Conservation (phyloP, 345 rosid genomes). For the Microthlaspi erraticum region DNA sequence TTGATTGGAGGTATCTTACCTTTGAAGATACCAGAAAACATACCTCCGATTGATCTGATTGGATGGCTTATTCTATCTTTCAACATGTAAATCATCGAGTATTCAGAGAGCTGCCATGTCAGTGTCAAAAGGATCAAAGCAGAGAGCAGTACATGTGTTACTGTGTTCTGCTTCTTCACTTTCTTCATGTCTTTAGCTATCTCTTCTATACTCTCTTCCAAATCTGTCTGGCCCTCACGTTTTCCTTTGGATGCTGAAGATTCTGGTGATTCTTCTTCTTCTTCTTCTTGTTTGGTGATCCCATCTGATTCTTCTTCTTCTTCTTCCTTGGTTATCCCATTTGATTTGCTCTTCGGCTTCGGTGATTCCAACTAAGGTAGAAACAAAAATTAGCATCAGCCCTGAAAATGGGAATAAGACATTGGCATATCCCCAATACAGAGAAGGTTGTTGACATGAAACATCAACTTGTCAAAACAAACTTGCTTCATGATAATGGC, state of each 20-base stretch:
- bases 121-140: constrained; percentile 66
- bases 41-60: constrained; percentile 56
- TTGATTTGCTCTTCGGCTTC: constrained; percentile 21
- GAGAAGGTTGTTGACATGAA: neutral
- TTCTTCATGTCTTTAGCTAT: constrained; percentile 62
- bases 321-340: constrained; percentile 22
- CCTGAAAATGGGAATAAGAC: constrained; percentile 5
- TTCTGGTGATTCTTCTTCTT: constrained; percentile 24
- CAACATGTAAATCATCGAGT: constrained; percentile 61
- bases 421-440: neutral
- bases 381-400: constrained; percentile 10
- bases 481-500: neutral
- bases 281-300: constrained; percentile 12
- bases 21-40: constrained; percentile 54
- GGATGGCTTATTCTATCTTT: constrained; percentile 71
- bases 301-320: constrained; percentile 1
- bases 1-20: constrained; percentile 31
- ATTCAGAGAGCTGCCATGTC: constrained; percentile 82
- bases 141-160: constrained; percentile 76
- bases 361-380: constrained; percentile 57
- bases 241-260: constrained; percentile 28
- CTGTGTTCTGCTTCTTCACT: constrained; percentile 67
- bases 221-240: neutral
- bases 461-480: constrained; percentile 6
- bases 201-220: constrained; percentile 48